Evolutionary conservation across 306 rosid species (phyloP).

Genomic region (Inga laurina): DNA sequence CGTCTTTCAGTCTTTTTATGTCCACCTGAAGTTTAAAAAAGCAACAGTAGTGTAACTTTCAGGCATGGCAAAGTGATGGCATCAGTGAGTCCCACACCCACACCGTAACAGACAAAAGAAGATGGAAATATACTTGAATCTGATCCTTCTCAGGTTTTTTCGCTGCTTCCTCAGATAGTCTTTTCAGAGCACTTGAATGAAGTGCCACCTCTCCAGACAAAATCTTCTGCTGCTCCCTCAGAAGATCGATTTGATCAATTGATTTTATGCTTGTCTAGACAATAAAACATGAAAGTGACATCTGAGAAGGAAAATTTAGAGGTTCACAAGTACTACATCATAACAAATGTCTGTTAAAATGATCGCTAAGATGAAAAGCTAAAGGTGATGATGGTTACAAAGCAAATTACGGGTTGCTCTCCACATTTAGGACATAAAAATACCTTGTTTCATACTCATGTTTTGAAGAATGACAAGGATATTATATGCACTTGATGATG

Average conservation of each 20-base stretch:
- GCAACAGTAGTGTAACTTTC: constrained; percentile 34
- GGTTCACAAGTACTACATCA: constrained; percentile 7
- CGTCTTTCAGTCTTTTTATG: constrained; percentile 70
- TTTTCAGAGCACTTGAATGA: constrained; percentile 86
- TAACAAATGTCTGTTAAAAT: constrained; percentile 8
- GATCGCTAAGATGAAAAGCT: constrained; percentile 11
- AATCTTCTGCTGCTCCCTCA: constrained; percentile 89
- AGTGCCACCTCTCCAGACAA: constrained; percentile 95
- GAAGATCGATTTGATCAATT: constrained; percentile 77
- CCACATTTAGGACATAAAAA: background rate
- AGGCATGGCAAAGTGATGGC: constrained; percentile 33
- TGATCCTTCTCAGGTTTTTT: constrained; percentile 72
- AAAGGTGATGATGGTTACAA: background rate
- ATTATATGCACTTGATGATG: constrained; percentile 35
- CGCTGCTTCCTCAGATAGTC: constrained; percentile 78
- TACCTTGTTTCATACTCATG: background rate
- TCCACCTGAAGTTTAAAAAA: constrained; percentile 54
- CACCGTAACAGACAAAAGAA: constrained; percentile 23
- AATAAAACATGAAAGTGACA: constrained; percentile 15
- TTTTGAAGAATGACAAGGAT: constrained; percentile 12
- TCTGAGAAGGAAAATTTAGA: constrained; percentile 32
- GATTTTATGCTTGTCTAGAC: constrained; percentile 79
- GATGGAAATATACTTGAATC: constrained; percentile 60
- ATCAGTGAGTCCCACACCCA: background rate
- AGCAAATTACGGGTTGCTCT: constrained; percentile 18